A percentile compares a stretch with the other conserved stretches of the same genome.
Conservation (phyloP, 1,284 basidiomycete genomes). For the Sanguinoderma infundibulare region DNA sequence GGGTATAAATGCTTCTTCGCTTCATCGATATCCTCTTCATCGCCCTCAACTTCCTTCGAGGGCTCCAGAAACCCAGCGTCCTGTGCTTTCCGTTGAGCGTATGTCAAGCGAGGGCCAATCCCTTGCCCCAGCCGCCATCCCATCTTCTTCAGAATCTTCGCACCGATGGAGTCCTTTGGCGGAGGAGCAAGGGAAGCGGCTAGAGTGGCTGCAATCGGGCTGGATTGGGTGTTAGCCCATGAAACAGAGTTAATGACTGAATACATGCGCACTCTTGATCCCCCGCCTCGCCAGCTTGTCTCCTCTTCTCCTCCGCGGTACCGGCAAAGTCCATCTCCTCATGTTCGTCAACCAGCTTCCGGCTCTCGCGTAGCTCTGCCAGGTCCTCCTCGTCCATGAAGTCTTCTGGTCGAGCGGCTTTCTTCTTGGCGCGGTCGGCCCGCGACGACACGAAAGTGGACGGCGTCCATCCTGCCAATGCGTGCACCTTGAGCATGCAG, state of each 20-base stretch:
- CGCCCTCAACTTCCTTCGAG: slow-evolving; percentile 35
- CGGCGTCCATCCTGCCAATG: slow-evolving; percentile 85
- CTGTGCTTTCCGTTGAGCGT: slow-evolving; percentile 75
- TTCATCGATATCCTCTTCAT: slow-evolving; percentile 69
- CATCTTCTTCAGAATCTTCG: slow-evolving; percentile 89
- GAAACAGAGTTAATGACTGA: neutral
- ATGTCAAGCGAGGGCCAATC: slow-evolving; percentile 88
- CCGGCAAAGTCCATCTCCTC: slow-evolving; percentile 75
- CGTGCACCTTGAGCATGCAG: neutral
- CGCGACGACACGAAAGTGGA: slow-evolving; percentile 90
- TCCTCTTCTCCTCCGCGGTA: slow-evolving; percentile 52
- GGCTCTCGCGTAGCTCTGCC: slow-evolving; percentile 75
- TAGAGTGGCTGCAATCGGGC: slow-evolving; percentile 64
- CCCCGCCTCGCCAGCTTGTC: slow-evolving; percentile 35
- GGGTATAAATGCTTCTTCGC: slow-evolving; percentile 88
- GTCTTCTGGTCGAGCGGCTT: slow-evolving; percentile 76
- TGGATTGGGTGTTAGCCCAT: slow-evolving; percentile 31
- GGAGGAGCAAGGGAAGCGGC: slow-evolving; percentile 63
- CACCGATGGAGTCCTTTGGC: slow-evolving; percentile 76
- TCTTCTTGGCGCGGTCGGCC: slow-evolving; percentile 66
- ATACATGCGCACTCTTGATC: slow-evolving; percentile 62
- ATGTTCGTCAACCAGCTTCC: slow-evolving; percentile 76
- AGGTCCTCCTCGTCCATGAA: slow-evolving; percentile 99
- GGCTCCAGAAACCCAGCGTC: slow-evolving; percentile 51
- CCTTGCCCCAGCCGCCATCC: slow-evolving; percentile 95